Conservation (phyloP, 352 stramenopile species). For the Phytopythium litorale region DNA sequence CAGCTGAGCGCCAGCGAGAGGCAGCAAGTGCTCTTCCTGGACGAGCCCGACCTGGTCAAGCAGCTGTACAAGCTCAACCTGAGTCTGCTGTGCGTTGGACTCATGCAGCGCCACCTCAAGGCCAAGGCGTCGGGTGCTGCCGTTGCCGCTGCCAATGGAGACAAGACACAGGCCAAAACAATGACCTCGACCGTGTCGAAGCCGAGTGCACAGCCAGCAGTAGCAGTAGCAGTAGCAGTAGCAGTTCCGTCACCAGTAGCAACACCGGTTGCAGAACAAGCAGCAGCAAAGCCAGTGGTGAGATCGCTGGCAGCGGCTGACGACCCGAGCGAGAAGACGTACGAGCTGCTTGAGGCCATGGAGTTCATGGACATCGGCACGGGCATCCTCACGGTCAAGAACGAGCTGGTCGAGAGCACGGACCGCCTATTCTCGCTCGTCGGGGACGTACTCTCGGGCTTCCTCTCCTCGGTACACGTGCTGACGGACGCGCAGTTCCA, state of each 20-base stretch:
- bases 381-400: conserved; percentile 83
- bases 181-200: conserved; percentile 2
- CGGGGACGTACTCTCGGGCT: conserved; percentile 55
- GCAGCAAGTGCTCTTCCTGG: conserved; percentile 75
- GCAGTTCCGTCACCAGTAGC: background rate
- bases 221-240: background rate
- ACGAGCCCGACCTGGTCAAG: conserved; percentile 80
- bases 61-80: conserved; percentile 87
- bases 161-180: conserved; percentile 9
- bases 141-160: background rate
- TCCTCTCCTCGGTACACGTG: conserved; percentile 57
- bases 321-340: conserved; percentile 52
- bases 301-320: conserved; percentile 7
- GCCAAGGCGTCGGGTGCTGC: conserved; percentile 6
- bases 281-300: background rate
- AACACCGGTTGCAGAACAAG: background rate
- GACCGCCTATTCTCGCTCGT: conserved; percentile 64
- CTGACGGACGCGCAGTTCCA: conserved; percentile 63
- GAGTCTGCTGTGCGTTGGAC: conserved; percentile 74
- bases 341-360: conserved; percentile 85
- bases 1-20: conserved; percentile 55
- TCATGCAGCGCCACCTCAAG: conserved; percentile 84
- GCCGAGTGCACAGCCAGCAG: background rate
- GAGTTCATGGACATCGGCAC: conserved; percentile 88
- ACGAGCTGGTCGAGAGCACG: conserved; percentile 67